Percentiles rank a stretch among this genome's conserved stretches.
phyloP scores from a whole-genome alignment of 805 yeast species.

The Diddensiella santjacobensis region DNA sequence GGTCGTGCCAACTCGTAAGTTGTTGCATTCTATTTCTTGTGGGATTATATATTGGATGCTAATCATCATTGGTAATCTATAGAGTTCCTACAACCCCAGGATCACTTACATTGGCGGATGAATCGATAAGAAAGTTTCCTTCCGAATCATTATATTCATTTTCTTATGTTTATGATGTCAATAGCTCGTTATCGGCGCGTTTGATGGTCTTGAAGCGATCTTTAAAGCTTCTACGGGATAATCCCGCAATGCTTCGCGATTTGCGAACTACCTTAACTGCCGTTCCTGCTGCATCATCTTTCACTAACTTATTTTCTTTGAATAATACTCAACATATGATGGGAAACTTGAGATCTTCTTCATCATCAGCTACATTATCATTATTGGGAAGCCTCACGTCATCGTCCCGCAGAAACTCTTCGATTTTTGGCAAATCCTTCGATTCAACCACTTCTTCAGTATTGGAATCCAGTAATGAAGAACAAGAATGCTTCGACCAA shows the following conservation, averaged over 20 bases:
- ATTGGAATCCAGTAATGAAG: background rate
- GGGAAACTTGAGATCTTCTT: slow-evolving; percentile 29
- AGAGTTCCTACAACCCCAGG: background rate
- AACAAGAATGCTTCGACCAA: slow-evolving; percentile 8
- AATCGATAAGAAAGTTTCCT: slow-evolving; percentile 54
- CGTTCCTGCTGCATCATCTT: slow-evolving; percentile 7
- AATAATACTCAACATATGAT: slow-evolving; percentile 6
- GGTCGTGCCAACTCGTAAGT: slow-evolving; percentile 4
- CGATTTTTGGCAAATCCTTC: background rate
- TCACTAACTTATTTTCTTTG: slow-evolving; percentile 7
- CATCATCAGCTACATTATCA: slow-evolving; percentile 24
- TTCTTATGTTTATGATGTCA: slow-evolving; percentile 78
- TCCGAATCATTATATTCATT: slow-evolving; percentile 80
- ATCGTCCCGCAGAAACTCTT: background rate
- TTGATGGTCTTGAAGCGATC: slow-evolving; percentile 72
- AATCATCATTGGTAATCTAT: background rate
- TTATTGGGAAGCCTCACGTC: slow-evolving; percentile 21
- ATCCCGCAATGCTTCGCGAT: slow-evolving; percentile 40
- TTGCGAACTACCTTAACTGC: slow-evolving; percentile 5
- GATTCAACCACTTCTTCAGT: slow-evolving; percentile 6
- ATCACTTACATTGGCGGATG: background rate
- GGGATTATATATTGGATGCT: background rate
- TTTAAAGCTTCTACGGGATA: slow-evolving; percentile 63
- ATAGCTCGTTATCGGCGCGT: slow-evolving; percentile 73
- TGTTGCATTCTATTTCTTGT: background rate